Percentiles rank a stretch among this genome's conserved stretches.
These are phyloP conservation scores for Colletotrichum tofieldiae DNA, from an alignment of 2,329 filamentous ascomycete species.

Conservation along the genomic window DNA sequence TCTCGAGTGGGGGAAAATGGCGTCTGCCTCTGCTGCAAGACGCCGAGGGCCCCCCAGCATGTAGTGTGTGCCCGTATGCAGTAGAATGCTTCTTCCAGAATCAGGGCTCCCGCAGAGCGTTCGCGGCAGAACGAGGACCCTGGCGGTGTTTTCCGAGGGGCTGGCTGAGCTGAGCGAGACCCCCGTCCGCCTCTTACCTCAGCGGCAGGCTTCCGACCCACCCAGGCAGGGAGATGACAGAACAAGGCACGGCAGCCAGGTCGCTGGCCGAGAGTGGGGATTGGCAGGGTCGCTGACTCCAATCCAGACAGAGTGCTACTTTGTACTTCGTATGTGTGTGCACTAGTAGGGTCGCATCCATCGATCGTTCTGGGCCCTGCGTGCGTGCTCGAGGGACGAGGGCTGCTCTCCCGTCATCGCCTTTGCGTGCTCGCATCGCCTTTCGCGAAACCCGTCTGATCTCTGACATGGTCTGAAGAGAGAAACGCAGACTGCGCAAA, in stretches of 20 bases:
- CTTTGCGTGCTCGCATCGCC: slow-evolving; percentile 12
- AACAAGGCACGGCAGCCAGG: background rate
- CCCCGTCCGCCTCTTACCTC: background rate
- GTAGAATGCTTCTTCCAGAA: background rate
- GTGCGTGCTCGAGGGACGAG: background rate
- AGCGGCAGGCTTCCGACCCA: background rate
- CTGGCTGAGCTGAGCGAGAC: background rate
- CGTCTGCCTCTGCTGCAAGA: too few relatives aligned
- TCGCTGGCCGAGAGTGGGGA: background rate
- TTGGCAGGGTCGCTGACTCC: background rate
- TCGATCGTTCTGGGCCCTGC: slow-evolving; percentile 19
- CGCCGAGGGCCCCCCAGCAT: too few relatives aligned
- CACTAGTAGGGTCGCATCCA: background rate
- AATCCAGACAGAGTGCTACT: too few relatives aligned
- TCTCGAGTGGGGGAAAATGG: background rate
- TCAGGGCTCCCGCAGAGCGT: background rate
- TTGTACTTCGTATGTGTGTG: too few relatives aligned
- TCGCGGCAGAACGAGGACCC: background rate
- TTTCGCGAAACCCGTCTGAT: background rate
- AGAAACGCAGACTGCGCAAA: background rate
- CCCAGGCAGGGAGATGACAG: background rate
- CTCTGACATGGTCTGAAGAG: background rate
- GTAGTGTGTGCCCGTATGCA: too few relatives aligned
- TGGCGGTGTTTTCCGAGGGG: background rate
- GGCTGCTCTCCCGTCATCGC: background rate